Evolutionary conservation across 352 stramenopile genomes (phyloP).

Genomic region (Phytophthora europaea): DNA sequence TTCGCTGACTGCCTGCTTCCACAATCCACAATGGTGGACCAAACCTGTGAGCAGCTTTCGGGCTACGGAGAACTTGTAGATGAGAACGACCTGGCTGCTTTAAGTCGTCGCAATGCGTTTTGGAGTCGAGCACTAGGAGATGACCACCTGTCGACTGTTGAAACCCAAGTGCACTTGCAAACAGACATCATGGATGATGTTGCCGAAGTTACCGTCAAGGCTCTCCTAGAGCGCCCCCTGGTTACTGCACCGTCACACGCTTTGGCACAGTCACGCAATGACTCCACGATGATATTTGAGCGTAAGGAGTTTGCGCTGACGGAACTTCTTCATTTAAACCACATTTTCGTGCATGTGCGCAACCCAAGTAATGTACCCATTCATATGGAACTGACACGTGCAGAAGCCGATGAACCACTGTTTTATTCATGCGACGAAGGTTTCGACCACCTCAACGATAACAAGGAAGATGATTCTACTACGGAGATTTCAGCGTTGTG

Average conservation of each 20-base stretch:
- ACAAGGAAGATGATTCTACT: neutral
- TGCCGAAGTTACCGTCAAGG: conserved; percentile 41
- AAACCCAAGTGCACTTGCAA: conserved; percentile 43
- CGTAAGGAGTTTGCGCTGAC: conserved; percentile 48
- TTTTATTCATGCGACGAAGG: conserved; percentile 60
- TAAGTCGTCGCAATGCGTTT: conserved; percentile 43
- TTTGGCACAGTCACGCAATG: conserved; percentile 2
- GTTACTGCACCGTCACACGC: conserved; percentile 23
- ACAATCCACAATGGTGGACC: neutral
- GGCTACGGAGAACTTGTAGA: conserved; percentile 48
- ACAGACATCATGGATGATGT: conserved; percentile 50
- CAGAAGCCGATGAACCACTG: conserved; percentile 42
- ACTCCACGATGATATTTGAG: conserved; percentile 1
- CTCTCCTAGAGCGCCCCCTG: conserved; percentile 44
- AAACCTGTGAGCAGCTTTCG: conserved; percentile 44
- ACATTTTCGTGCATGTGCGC: conserved; percentile 43
- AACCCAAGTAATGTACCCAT: conserved; percentile 66
- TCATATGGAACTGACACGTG: conserved; percentile 58
- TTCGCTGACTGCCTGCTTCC: conserved; percentile 54
- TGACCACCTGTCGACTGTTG: conserved; percentile 9
- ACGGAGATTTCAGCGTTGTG: conserved; percentile 41
- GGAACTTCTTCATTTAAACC: conserved; percentile 40
- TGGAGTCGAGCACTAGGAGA: conserved; percentile 30
- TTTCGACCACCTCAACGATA: neutral
- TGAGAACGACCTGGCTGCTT: conserved; percentile 40